Percentiles rank a stretch among this genome's conserved stretches.
Conservation (phyloP, 441 rosid genomes). For the Dalechampia spathulata region DNA sequence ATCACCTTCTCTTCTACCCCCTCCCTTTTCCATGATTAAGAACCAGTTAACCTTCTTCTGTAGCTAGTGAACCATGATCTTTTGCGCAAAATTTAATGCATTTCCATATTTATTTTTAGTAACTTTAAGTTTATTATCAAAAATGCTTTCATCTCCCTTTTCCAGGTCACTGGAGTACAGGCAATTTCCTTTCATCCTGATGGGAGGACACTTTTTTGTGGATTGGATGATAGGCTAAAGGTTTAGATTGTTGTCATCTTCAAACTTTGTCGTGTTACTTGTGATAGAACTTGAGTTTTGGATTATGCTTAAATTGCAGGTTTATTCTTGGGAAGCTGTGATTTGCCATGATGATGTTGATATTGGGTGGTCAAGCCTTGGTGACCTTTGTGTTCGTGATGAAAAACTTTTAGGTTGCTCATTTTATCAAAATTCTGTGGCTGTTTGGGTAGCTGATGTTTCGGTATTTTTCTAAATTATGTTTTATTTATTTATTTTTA, state of each 20-base stretch:
- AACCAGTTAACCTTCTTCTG: too few relatives aligned
- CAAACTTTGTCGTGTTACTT: slow-evolving; percentile 7
- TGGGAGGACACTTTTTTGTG: slow-evolving; percentile 84
- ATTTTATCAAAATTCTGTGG: slow-evolving; percentile 60
- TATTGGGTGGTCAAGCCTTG: slow-evolving; percentile 93
- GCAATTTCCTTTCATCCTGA: slow-evolving; percentile 76
- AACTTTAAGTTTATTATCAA: slow-evolving; percentile 6
- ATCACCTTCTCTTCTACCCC: too few relatives aligned
- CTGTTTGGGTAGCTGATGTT: slow-evolving; percentile 81
- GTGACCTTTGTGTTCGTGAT: slow-evolving; percentile 78
- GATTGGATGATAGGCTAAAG: slow-evolving; percentile 83
- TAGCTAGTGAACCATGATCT: too few relatives aligned
- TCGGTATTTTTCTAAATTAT: slow-evolving; percentile 37
- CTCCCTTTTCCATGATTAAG: too few relatives aligned
- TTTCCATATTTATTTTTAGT: not conserved
- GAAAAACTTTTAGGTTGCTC: slow-evolving; percentile 89
- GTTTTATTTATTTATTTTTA: too few relatives aligned
- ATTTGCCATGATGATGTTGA: slow-evolving; percentile 69
- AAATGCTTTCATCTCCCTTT: slow-evolving; percentile 12
- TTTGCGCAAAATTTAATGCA: too few relatives aligned
- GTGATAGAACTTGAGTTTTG: slow-evolving; percentile 13
- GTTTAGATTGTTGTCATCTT: slow-evolving; percentile 35
- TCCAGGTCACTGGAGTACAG: slow-evolving; percentile 74
- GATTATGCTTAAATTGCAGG: slow-evolving; percentile 40
- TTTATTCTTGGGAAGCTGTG: slow-evolving; percentile 98